Evolutionary conservation across 2,329 filamentous ascomycete species (phyloP), one percentile per base, ranked within the genome.

Genomic region (Fusarium heterosporum): DNA sequence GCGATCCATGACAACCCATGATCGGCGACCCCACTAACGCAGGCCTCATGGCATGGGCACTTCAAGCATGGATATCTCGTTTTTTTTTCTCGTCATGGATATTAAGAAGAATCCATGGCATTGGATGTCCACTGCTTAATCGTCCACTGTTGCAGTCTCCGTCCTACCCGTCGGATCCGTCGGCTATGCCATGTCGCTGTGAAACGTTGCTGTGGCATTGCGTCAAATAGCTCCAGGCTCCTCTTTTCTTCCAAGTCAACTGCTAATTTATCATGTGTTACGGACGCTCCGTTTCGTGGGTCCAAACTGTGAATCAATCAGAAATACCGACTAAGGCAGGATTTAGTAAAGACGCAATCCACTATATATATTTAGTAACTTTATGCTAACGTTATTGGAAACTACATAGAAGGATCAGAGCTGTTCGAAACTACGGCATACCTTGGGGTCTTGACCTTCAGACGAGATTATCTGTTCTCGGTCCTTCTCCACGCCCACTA

Each of bases 11-110:
- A 34, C 42, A 63, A 51, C 55, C 66, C 22, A 51, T 52, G 56
- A 69, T 64, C 59, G 50, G 66, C 43, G 57, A 64, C 66, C 56
- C 62, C 66, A 69, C 66, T 42, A 30, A 22, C 8, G 42, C 26
- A 39, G n/a, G 63, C 30, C 30, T 51, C 25, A 43, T 36, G 34
- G 26, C 40, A 45, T 55, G 38, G 51, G 51, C 47, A 61, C 48
- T 46, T 55, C 43, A 61, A 54, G 34, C 34, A 41, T 58, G 29
- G 45, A 7, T 25, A 42, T 43, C n/a, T 47, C 9, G 13, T 29
- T 42, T 29, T 38, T 38, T 52, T 45, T 28, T 29, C 14, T 65
- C 47, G 51, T 61, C 55, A 53, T 68, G 53, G 26, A 46, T 22
- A 40, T 39, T 30, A 12, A 19, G n/a, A 40, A 7, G 19, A 16